Percentiles rank a stretch among this genome's conserved stretches.
phyloP scores from a whole-genome alignment of 768 basidiomycete species.

The Hemileccinum rubropunctum region DNA sequence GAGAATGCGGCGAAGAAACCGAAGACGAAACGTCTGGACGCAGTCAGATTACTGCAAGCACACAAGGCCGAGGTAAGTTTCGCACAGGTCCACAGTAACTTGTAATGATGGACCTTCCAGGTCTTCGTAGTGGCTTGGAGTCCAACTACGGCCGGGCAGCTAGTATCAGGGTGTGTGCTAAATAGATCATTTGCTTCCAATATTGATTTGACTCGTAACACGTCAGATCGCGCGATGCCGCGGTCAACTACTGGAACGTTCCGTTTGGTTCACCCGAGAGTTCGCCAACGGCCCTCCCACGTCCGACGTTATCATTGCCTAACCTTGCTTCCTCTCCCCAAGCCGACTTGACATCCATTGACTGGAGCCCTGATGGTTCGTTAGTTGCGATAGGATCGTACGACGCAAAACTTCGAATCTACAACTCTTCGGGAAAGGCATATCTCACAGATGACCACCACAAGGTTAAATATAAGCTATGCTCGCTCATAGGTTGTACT shows the following conservation, averaged over 20 bases:
- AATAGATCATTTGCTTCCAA: not conserved
- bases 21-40: constrained; percentile 38
- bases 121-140: constrained; percentile 84
- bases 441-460: constrained; percentile 66
- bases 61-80: constrained; percentile 58
- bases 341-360: constrained; percentile 68
- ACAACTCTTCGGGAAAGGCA: constrained; percentile 53
- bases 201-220: constrained; percentile 4
- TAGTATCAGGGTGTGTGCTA: constrained; percentile 68
- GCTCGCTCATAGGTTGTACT: constrained; percentile 8
- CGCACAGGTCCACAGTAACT: constrained; percentile 14
- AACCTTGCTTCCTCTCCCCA: constrained; percentile 48
- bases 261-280: constrained; percentile 37
- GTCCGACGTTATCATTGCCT: constrained; percentile 44
- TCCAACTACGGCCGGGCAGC: constrained; percentile 52
- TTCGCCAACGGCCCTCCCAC: constrained; percentile 15
- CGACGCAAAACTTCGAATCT: constrained; percentile 69
- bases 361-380: constrained; percentile 75
- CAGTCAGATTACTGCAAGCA: constrained; percentile 46
- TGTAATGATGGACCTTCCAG: constrained; percentile 35
- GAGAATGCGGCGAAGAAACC: constrained; percentile 30
- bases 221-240: constrained; percentile 70
- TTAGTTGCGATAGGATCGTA: constrained; percentile 77
- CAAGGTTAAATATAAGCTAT: constrained; percentile 43
- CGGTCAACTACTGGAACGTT: constrained; percentile 71